Evolutionary conservation across 2,329 filamentous ascomycete genomes (phyloP), one percentile per base, ranked within the genome.

Genomic region (Aureobasidium zeae): DNA sequence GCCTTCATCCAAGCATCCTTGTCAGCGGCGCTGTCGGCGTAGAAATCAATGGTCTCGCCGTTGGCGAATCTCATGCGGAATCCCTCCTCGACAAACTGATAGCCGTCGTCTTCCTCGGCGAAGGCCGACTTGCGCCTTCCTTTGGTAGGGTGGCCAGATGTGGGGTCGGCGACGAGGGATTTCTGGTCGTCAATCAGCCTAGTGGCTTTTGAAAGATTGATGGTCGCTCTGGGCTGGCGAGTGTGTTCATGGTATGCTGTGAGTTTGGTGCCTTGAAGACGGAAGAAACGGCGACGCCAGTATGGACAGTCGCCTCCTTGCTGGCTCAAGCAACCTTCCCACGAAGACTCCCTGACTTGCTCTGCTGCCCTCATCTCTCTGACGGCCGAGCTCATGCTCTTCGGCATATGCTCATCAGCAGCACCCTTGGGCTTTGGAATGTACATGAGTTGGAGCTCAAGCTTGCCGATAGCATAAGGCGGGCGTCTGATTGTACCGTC

Each of bases 11-110:
- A 98, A 44, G 79, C 83, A 33, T 94, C 86, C 67, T 96, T 98
- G 58, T 91, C 83, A 28, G 77, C 77, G 2, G 81, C 76, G 22
- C 79, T 88, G 63, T 96, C 89, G 57, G 89, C 91, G 59, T 98
- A 96, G 62, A 96, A 96, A 69, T 96, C 89, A 59, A 98, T 98
- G 51, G 94, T 80, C 66, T 98, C 91, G 49, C 91, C 91, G 57
- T 98, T 98, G 61, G 86, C 93, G 66, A 98, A 98, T 46, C 89
- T 86, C 61, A 98, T 94, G 29, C 91, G 86, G 81, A 98, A 98
- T 2, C 91, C 91, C 62, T 98, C 91, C 63, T 98, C 91, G 42
- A 98, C 89, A 62, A 98, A 98, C 84, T 95, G 94, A 70, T 98
- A 98, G 30, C 91, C 91, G 61, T 98, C 91, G 65, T 98, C 91